Evolutionary conservation across 1,139 yeast genomes (phyloP).

Genomic region (Pichia sp.): DNA sequence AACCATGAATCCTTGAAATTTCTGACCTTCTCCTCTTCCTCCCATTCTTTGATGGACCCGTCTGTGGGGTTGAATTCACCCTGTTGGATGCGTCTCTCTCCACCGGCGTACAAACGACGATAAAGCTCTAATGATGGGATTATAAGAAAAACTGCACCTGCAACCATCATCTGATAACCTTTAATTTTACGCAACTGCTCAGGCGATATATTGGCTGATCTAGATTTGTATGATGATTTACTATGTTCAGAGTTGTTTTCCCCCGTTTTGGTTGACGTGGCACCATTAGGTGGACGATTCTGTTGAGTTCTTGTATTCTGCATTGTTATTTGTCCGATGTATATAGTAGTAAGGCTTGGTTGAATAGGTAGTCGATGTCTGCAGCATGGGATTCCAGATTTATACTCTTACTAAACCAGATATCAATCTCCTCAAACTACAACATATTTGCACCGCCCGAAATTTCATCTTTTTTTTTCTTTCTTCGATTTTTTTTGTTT

Average conservation of each 20-base stretch:
- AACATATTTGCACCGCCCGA: conserved; percentile 2
- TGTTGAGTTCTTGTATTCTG: background rate
- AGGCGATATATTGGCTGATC: conserved; percentile 18
- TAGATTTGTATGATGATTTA: conserved; percentile 15
- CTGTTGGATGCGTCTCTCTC: conserved; percentile 42
- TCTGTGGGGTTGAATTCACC: conserved; percentile 45
- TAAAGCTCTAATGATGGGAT: conserved; percentile 37
- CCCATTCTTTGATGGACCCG: conserved; percentile 43
- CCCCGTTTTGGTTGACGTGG: conserved; percentile 5
- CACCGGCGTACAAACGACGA: conserved; percentile 38
- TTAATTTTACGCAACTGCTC: conserved; percentile 22
- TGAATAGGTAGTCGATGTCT: too few species aligned
- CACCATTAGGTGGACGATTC: conserved; percentile 8
- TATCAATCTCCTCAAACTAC: background rate
- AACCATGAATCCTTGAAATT: conserved; percentile 37
- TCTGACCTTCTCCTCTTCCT: conserved; percentile 39
- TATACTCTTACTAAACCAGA: background rate
- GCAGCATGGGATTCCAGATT: too few species aligned
- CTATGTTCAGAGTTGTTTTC: background rate
- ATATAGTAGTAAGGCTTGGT: too few species aligned
- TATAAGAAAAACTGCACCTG: conserved; percentile 38
- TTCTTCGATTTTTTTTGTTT: background rate
- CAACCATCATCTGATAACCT: conserved; percentile 37
- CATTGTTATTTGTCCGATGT: background rate
- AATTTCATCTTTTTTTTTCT: background rate